These are phyloP conservation scores for Aspergillus puulaauensis DNA, from an alignment of 2,329 filamentous ascomycete genomes.

Conservation along the genomic window DNA sequence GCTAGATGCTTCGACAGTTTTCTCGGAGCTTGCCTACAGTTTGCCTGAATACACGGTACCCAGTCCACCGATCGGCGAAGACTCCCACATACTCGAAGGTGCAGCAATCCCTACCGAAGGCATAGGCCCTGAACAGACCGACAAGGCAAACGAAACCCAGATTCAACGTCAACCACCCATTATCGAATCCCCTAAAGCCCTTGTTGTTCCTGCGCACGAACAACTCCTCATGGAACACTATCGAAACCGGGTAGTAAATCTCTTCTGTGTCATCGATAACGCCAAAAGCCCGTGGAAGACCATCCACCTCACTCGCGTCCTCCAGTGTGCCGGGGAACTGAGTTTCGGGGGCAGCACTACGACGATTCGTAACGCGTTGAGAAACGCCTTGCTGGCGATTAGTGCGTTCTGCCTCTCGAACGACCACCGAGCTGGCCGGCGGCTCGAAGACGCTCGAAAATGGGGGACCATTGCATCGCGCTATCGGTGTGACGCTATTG, in stretches of 20 bases:
- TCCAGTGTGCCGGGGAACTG: conserved; percentile 8
- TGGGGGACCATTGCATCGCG: conserved; percentile 1
- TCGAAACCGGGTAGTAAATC: neutral
- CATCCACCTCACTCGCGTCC: conserved; percentile 3
- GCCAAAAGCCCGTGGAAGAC: conserved; percentile 12
- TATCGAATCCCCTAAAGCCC: neutral
- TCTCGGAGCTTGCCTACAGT: neutral
- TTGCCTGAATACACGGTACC: neutral
- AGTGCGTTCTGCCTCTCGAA: conserved; percentile 12
- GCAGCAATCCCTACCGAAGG: neutral
- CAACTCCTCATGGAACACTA: conserved; percentile 11
- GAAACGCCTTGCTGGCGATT: conserved; percentile 7
- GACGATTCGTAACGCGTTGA: conserved; percentile 3
- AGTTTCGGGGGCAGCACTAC: conserved; percentile 1
- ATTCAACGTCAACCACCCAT: neutral
- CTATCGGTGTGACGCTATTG: conserved; percentile 6
- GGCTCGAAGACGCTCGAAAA: neutral
- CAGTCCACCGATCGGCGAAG: neutral
- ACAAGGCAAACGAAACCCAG: neutral
- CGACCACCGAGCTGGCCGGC: neutral
- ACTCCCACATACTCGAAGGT: neutral
- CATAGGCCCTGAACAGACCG: too few species aligned
- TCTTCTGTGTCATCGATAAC: conserved; percentile 10
- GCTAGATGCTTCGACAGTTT: neutral
- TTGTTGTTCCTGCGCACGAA: neutral